Evolutionary conservation across 202 grass and related monocot species (phyloP), one percentile per base, ranked within the genome.

Genomic region (Sporobolus alterniflorus): DNA sequence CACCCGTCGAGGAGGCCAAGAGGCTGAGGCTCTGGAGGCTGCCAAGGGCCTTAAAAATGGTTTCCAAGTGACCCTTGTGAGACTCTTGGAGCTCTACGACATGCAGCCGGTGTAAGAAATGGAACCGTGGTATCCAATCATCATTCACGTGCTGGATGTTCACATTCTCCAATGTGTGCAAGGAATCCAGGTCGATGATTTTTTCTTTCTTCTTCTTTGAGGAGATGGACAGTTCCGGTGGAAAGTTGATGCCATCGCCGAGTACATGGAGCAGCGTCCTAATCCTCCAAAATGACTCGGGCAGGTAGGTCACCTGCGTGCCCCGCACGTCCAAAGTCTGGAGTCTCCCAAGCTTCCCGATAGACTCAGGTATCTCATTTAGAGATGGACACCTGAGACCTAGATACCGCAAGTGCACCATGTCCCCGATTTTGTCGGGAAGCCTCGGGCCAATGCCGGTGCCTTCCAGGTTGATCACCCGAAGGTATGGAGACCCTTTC

Each of bases 391-490:
- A 28, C 46, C 28, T 52, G 9, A 79, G 7, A 12, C 77, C 16
- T 9, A 79, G 77, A 34, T 79, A 69, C 43, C 55, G 33, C 6
- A 79, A 25, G 48, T 68, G 77, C 47, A 79, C 2, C 48, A 68
- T 42, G 10, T 69, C 22, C 16, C 49, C 34, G 1, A 79, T 79
- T 41, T 21, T 15, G 1, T 1, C 20, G 1, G 77, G 64, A 1
- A 69, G n/a, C 9, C 28, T 9, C 9, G 16, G 5, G 5, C 31
- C 47, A 0, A 68, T 28, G 77, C 30, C 16, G 8, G 41, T 3
- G 10, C 48, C 64, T 29, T 79, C 77, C 3, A 80, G 33, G 49
- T 40, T 1, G 14, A 80, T 21, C 16, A 80, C 77, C 6, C 64
- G 77, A 21, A 80, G 77, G 64, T 30, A 69, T 0, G 16, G 51